Conservation (phyloP, 495 filamentous ascomycete genomes). For the Neurospora sp. region DNA sequence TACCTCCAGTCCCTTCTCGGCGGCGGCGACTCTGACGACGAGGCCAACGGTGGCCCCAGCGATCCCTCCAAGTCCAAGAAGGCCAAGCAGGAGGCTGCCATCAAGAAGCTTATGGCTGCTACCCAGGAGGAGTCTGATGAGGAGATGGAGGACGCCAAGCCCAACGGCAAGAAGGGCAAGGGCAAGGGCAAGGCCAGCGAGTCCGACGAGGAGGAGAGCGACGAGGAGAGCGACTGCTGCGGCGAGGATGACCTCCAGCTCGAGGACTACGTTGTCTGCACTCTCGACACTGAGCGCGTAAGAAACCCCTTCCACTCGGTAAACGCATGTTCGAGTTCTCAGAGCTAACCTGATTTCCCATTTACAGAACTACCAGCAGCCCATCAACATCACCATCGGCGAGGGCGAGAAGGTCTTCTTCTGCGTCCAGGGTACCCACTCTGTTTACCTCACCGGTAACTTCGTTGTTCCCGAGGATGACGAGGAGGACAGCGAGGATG, state of each 20-base stretch:
- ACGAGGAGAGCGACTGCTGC: constrained; percentile 38
- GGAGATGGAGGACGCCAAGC: constrained; percentile 52
- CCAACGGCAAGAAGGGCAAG: constrained; percentile 38
- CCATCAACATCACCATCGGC: constrained; percentile 81
- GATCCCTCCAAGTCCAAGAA: constrained; percentile 82
- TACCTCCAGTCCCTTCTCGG: constrained; percentile 42
- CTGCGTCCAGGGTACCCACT: constrained; percentile 79
- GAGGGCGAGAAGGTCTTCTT: constrained; percentile 87
- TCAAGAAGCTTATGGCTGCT: constrained; percentile 61
- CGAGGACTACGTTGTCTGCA: constrained; percentile 88
- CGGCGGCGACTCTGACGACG: constrained; percentile 52
- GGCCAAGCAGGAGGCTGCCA: constrained; percentile 57
- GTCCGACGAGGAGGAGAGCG: constrained; percentile 45
- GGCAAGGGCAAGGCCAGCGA: constrained; percentile 69
- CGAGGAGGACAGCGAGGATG: constrained; percentile 38
- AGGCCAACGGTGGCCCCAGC: constrained; percentile 78
- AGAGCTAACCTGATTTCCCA: background rate
- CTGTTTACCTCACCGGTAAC: constrained; percentile 88
- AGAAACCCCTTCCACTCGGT: constrained; percentile 3
- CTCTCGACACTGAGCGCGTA: constrained; percentile 65
- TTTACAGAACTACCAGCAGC: constrained; percentile 77
- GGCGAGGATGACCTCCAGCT: constrained; percentile 56
- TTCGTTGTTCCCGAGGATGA: constrained; percentile 57
- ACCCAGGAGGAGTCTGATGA: constrained; percentile 47
- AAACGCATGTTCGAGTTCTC: background rate